Percentiles rank a stretch among this genome's conserved stretches.
Conservation (phyloP, 805 yeast genomes). For the Yamadazyma tumulicola region DNA sequence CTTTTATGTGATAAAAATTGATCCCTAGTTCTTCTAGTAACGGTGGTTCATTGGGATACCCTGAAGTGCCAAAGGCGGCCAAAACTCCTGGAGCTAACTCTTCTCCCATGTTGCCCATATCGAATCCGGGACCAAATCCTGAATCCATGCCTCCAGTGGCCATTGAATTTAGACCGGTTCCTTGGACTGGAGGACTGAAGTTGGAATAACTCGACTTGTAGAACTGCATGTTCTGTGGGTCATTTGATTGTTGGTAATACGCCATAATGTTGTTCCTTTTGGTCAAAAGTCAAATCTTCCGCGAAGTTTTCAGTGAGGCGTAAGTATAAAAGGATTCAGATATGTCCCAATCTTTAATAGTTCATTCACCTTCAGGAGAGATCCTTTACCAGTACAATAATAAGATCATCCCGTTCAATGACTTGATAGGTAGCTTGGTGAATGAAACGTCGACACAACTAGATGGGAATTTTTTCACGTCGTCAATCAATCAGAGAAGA, state of each 20-base stretch:
- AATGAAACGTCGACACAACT: conserved; percentile 31
- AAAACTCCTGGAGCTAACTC: conserved; percentile 70
- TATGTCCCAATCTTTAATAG: conserved; percentile 40
- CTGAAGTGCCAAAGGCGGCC: conserved; percentile 90
- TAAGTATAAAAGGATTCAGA: too few relatives aligned
- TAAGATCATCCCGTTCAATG: conserved; percentile 38
- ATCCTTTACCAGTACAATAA: conserved; percentile 34
- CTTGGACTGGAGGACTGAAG: conserved; percentile 6
- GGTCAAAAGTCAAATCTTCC: not conserved
- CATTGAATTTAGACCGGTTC: conserved; percentile 10
- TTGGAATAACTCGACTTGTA: conserved; percentile 36
- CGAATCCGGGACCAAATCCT: conserved; percentile 32
- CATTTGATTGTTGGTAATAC: conserved; percentile 29
- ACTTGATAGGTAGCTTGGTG: conserved; percentile 30
- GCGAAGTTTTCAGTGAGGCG: too few relatives aligned
- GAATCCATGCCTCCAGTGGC: conserved; percentile 9
- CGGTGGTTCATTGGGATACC: conserved; percentile 95
- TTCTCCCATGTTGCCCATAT: conserved; percentile 41
- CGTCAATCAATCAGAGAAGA: conserved; percentile 27
- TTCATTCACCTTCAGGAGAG: conserved; percentile 34
- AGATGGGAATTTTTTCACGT: conserved; percentile 32
- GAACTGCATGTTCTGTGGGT: conserved; percentile 38
- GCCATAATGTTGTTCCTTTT: conserved; percentile 24
- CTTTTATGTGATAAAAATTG: conserved; percentile 81
- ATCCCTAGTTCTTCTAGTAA: conserved; percentile 90